Conservation (phyloP, 2,329 filamentous ascomycete species). For the Massarina eburnea region DNA sequence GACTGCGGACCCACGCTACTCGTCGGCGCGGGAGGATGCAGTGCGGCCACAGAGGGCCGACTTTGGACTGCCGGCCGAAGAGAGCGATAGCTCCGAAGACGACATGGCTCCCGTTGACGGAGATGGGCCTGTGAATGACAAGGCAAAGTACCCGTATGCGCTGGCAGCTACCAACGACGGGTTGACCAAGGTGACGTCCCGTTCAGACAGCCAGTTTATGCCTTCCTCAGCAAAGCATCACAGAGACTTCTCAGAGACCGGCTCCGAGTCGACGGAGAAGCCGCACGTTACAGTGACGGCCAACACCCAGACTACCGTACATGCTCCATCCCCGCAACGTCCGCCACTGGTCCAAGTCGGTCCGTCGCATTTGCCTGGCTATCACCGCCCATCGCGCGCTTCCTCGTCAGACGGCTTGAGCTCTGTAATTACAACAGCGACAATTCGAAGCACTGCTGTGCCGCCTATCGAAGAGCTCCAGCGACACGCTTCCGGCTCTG, state of each 20-base stretch:
- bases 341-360: slow-evolving; percentile 48
- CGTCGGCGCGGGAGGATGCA: slow-evolving; percentile 18
- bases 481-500: slow-evolving; percentile 20
- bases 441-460: slow-evolving; percentile 33
- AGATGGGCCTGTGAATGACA: slow-evolving; percentile 21
- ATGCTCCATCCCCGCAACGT: slow-evolving; percentile 34
- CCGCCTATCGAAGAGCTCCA: slow-evolving; percentile 35
- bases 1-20: slow-evolving; percentile 20
- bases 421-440: slow-evolving; percentile 38
- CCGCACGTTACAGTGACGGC: slow-evolving; percentile 17
- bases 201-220: slow-evolving; percentile 27
- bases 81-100: slow-evolving; percentile 37
- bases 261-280: slow-evolving; percentile 22
- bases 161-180: slow-evolving; percentile 26
- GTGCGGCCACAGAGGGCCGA: slow-evolving; percentile 25
- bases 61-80: slow-evolving; percentile 25
- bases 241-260: slow-evolving; percentile 26
- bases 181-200: slow-evolving; percentile 22
- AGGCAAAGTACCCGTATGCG: slow-evolving; percentile 23
- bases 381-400: slow-evolving; percentile 46
- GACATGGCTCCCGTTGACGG: slow-evolving; percentile 31
- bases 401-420: slow-evolving; percentile 50
- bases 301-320: slow-evolving; percentile 25
- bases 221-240: slow-evolving; percentile 20
- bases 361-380: slow-evolving; percentile 52